Evolutionary conservation across 352 stramenopile species (phyloP).

Genomic region (Pythium monospermum): DNA sequence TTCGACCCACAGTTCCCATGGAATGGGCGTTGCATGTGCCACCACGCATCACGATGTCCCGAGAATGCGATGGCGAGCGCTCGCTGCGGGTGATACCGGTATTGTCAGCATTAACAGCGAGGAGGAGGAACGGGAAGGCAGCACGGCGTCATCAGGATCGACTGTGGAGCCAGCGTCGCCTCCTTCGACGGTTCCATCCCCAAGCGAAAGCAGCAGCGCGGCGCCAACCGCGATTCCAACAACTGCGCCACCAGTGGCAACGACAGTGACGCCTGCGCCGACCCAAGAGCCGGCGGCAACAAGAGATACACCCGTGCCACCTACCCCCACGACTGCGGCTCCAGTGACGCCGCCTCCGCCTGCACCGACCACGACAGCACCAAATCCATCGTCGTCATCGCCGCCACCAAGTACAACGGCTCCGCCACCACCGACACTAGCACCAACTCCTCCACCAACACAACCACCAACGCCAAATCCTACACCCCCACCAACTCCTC

Average conservation of each 20-base stretch:
- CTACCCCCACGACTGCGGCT: background rate
- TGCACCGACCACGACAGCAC: background rate
- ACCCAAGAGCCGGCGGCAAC: background rate
- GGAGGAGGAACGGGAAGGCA: slow-evolving; percentile 8
- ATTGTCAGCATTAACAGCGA: background rate
- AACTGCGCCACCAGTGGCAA: background rate
- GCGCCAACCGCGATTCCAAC: too few species aligned
- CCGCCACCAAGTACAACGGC: background rate
- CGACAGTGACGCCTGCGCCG: background rate
- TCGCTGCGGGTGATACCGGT: background rate
- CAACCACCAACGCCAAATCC: background rate
- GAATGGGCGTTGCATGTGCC: slow-evolving; percentile 1
- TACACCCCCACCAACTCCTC: slow-evolving; percentile 4
- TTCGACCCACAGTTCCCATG: background rate
- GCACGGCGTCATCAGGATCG: background rate
- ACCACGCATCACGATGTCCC: background rate
- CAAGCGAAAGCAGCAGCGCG: too few species aligned
- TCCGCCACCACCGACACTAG: slow-evolving; percentile 2
- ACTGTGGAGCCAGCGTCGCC: background rate
- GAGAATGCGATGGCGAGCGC: background rate
- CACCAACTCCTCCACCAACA: slow-evolving; percentile 3
- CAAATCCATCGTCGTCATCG: background rate
- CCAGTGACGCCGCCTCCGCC: background rate
- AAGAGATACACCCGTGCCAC: too few species aligned
- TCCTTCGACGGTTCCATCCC: too few species aligned